phyloP scores from a whole-genome alignment of 2,329 filamentous ascomycete genomes.

The Calonectria henricotiae region DNA sequence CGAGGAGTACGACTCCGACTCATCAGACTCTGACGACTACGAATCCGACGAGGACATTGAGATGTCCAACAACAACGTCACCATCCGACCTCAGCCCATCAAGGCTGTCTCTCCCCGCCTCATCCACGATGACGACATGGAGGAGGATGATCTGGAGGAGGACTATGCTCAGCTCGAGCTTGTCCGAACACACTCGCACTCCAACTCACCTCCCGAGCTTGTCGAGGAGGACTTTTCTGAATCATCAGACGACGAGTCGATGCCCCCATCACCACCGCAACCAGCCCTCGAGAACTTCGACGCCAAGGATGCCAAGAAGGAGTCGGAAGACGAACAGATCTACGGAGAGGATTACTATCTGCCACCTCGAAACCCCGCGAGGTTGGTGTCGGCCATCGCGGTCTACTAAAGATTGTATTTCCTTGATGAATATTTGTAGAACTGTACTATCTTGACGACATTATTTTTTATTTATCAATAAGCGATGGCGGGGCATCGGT shows the following conservation, averaged over 20 bases:
- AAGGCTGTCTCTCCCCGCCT: conserved; percentile 58
- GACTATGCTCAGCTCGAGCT: conserved; percentile 78
- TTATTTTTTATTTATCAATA: conserved; percentile 45
- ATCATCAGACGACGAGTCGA: conserved; percentile 82
- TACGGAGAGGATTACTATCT: conserved; percentile 72
- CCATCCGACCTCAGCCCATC: conserved; percentile 54
- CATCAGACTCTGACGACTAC: conserved; percentile 68
- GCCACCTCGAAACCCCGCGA: conserved; percentile 67
- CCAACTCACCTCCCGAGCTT: conserved; percentile 79
- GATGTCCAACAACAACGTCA: conserved; percentile 65
- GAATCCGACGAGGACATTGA: conserved; percentile 73
- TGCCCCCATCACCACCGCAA: conserved; percentile 80
- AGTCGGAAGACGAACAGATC: conserved; percentile 63
- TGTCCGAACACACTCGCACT: conserved; percentile 79
- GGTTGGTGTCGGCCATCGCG: conserved; percentile 71
- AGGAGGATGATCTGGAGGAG: conserved; percentile 73
- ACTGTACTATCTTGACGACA: conserved; percentile 46
- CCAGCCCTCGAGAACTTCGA: conserved; percentile 73
- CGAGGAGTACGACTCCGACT: conserved; percentile 80
- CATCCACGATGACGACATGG: conserved; percentile 64
- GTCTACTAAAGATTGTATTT: conserved; percentile 65
- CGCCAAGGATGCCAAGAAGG: conserved; percentile 68
- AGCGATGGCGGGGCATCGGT: conserved; percentile 54
- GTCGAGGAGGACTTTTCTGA: conserved; percentile 79
- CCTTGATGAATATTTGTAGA: conserved; percentile 32